Base-by-base conservation (phyloP, 2,329 filamentous ascomycete genomes). In the Penicillium sp. region DNA sequence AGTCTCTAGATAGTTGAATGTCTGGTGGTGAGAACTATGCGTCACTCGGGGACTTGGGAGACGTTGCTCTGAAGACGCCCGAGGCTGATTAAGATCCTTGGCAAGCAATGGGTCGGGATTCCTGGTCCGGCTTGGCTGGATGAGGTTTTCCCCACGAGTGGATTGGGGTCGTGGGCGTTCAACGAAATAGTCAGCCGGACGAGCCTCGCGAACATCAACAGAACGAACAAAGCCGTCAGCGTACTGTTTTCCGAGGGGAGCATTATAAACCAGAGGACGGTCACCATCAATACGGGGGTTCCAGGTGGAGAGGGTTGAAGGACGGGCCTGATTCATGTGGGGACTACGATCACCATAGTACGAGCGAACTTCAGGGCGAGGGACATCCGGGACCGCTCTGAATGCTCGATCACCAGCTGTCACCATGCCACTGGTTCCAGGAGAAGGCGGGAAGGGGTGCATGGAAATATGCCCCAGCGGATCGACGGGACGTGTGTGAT, bases 221-320 rank as follows among this genome's bases (percentile, higher is more conserved):
- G 66, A 65, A 52, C 70, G 71, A 53, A 74, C 67, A 58, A 75
- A 74, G 54, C 67, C 72, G 56, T 73, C 68, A 12, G 72, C 70
- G 61, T 75, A 73, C 31, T 69, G 61, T 27, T 63, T 65, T 42
- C 66, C 65, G 23, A 59, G 56, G 31, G 58, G 54, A 23, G 55
- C 25, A 45, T 60, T 61, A 51, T 66, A 57, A 31, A 57, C 45
- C 31, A 63, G 49, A 50, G 53, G 14, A 25, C 57, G 58, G 35
- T 53, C 58, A n/a, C 56, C 56, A 56, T 63, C 53, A 59, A 57
- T 49, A 48, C 55, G 59, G 52, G 40, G 53, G 29, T 54, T 54
- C 56, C 59, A 62, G 43, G 50, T 41, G n/a, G 60, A 46, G 3
- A 49, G 40, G 8, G 58, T 59, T 42, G 50, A 20, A 9, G 50